Conservation (phyloP, 805 yeast species). For the Nakazawaea populi region DNA sequence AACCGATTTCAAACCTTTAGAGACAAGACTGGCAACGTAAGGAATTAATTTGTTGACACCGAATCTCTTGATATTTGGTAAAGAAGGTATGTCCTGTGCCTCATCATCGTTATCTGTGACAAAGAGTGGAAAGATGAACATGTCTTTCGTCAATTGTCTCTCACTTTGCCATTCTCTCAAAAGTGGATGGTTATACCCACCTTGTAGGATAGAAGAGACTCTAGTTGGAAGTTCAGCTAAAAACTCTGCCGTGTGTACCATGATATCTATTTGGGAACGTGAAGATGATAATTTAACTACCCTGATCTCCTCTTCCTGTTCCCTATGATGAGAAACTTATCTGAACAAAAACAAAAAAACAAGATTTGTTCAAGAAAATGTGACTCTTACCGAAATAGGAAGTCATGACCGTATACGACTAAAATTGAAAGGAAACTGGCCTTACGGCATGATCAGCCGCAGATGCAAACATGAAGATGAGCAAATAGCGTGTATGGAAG, state of each 20-base stretch:
- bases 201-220: constrained; percentile 76
- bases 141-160: constrained; percentile 74
- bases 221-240: constrained; percentile 51
- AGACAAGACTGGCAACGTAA: constrained; percentile 62
- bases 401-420: no score
- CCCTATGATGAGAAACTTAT: no score
- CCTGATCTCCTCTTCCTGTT: no score
- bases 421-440: no score
- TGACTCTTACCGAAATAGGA: no score
- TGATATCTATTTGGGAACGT: constrained; percentile 13
- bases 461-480: no score
- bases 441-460: no score
- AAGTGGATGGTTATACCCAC: constrained; percentile 91
- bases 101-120: constrained; percentile 79
- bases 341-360: no score
- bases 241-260: constrained; percentile 69
- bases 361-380: no score
- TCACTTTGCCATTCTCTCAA: constrained; percentile 89
- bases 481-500: no score
- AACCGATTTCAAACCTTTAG: constrained; percentile 80
- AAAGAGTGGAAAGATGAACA: constrained; percentile 92
- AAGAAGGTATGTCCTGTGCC: constrained; percentile 62
- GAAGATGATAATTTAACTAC: no score
- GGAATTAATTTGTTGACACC: constrained; percentile 78
- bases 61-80: constrained; percentile 84